Percentiles rank a stretch among this genome's conserved stretches.
Conservation (phyloP, 2,329 filamentous ascomycete genomes). For the Colletotrichum tamarilloi region DNA sequence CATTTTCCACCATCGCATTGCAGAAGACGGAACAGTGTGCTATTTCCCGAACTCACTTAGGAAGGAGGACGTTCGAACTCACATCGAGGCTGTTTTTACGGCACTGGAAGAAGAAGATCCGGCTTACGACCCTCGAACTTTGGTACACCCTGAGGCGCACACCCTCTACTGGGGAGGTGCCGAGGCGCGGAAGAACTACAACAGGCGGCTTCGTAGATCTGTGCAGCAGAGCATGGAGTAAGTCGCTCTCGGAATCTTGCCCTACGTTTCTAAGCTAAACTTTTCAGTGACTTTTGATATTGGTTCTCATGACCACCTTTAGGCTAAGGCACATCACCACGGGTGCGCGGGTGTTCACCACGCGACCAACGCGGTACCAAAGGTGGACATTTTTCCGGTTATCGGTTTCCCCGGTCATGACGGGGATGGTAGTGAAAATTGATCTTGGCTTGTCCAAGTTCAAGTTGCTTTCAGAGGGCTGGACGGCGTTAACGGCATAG, state of each 20-base stretch:
- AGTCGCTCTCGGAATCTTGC: conserved; percentile 38
- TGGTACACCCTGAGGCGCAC: conserved; percentile 87
- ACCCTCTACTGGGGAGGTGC: conserved; percentile 86
- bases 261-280: not conserved
- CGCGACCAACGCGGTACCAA: not conserved
- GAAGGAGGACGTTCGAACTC: conserved; percentile 81
- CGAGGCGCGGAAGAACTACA: conserved; percentile 87
- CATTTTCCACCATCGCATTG: conserved; percentile 90
- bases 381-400: not conserved
- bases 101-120: conserved; percentile 89
- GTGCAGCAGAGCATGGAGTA: conserved; percentile 77
- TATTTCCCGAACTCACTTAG: conserved; percentile 74
- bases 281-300: conserved; percentile 24
- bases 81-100: conserved; percentile 85
- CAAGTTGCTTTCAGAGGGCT: conserved; percentile 19
- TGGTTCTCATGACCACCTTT: not conserved
- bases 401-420: not conserved
- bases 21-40: conserved; percentile 82
- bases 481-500: conserved; percentile 30
- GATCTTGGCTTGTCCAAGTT: conserved; percentile 10
- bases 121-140: conserved; percentile 88
- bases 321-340: not conserved
- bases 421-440: not conserved
- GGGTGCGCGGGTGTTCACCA: not conserved
- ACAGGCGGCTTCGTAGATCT: conserved; percentile 80